Base-by-base conservation (phyloP, 2,329 filamentous ascomycete genomes). In the Pseudofabraea citricarpa region DNA sequence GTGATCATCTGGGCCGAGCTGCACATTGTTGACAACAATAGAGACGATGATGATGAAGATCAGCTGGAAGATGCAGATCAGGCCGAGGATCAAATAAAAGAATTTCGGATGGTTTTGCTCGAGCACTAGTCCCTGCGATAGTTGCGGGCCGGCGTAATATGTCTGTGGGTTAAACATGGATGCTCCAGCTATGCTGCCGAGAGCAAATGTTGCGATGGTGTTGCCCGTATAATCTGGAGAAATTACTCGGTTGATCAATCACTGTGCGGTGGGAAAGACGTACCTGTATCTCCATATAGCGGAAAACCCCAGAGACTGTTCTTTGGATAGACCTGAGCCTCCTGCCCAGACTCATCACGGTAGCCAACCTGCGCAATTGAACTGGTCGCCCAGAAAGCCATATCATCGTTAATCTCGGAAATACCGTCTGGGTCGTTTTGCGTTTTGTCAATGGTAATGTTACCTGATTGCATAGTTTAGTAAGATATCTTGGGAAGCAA, bases 61-160 rank as follows among this genome's bases (percentile, higher is more conserved):
- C 10, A 56, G 38, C 37, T 60, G 56, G 20, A 46, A 53, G 1
- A 40, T 39, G 7, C 36, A 42, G 3, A 59, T 53, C 6, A 59
- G 19, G 3, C 44, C 47, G 36, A 72, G 55, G 19, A 57, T 59
- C 7, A 71, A 53, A 40, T 70, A 70, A 1, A 70, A 68, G 47
- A 68, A 71, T 44, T 68, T 66, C 0, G 63, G 66, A 52, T 72
- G 72, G 1, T 64, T 66, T 20, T 71, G 55, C 23, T 65, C 60
- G 5, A 61, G 48, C 1, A 35, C 15, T 2, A 46, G 39, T 1
- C 57, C 58, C 36, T 45, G 32, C 4, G 16, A 35, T 0, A 57
- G 57, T 2, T 50, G 51, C 3, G 9, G 19, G 0, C 56, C 56
- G 0, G 2, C 3, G 9, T 53, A 51, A 0, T 12, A 31, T 0